Conservation (phyloP, 1,284 basidiomycete genomes). For the Apiotrichum montevideense region DNA sequence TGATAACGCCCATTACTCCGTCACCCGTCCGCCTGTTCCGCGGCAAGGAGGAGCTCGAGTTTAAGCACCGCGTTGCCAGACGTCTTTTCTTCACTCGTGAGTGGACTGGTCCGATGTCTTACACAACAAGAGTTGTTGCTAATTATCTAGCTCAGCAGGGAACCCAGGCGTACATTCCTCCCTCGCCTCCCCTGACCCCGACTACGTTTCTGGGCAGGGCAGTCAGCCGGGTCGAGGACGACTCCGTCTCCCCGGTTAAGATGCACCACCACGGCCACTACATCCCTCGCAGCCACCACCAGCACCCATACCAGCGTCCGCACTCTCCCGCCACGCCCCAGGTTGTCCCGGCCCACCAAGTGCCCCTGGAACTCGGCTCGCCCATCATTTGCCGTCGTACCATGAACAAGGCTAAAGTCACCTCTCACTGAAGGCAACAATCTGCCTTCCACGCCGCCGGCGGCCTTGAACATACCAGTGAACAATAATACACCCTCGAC, state of each 20-base stretch:
- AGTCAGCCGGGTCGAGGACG: neutral
- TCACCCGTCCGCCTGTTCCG: neutral
- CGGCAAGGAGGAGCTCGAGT: constrained; percentile 1
- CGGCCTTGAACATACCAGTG: no score
- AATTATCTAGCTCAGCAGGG: neutral
- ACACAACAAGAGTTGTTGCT: no score
- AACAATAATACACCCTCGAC: no score
- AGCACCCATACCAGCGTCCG: no score
- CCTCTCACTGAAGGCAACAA: no score
- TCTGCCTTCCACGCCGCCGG: no score
- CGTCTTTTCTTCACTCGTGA: constrained; percentile 3
- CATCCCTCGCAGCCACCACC: no score
- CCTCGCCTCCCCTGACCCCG: neutral
- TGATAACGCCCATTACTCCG: neutral
- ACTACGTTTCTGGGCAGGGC: neutral
- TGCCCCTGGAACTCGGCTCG: no score
- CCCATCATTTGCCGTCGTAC: no score
- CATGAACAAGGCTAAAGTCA: no score
- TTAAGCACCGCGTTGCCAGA: neutral
- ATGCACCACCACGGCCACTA: neutral
- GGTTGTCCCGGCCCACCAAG: no score
- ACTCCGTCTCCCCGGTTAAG: neutral
- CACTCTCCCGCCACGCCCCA: no score
- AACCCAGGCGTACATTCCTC: neutral
- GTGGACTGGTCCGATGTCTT: neutral